Conservation (phyloP, 1,284 basidiomycete species). For the Anthracocystis panici-leucophaei region DNA sequence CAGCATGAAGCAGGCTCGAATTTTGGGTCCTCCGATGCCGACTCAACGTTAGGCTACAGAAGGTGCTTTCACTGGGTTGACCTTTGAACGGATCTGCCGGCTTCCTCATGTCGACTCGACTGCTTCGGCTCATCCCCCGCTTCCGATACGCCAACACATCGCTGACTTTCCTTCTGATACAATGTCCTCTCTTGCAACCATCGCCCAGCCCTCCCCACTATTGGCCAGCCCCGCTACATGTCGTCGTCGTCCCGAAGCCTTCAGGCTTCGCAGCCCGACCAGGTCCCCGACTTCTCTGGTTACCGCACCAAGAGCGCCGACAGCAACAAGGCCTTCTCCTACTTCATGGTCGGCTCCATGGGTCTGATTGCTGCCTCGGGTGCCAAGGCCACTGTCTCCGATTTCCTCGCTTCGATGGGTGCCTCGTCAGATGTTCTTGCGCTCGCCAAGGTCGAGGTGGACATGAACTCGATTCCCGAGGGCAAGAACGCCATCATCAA, state of each 20-base stretch:
- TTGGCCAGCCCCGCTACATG: conserved; percentile 59
- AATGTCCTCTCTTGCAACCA: background rate
- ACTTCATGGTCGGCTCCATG: conserved; percentile 97
- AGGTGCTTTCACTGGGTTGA: background rate
- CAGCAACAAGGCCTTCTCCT: conserved; percentile 86
- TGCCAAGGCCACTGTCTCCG: conserved; percentile 92
- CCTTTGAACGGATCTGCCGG: background rate
- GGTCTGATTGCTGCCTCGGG: conserved; percentile 93
- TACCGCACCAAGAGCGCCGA: conserved; percentile 81
- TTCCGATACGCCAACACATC: background rate
- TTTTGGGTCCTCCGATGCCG: background rate
- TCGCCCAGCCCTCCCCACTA: conserved; percentile 39
- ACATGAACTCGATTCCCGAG: conserved; percentile 90
- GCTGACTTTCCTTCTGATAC: background rate
- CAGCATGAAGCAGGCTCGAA: background rate
- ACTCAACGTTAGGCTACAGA: background rate
- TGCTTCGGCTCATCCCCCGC: background rate
- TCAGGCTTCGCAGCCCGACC: conserved; percentile 61
- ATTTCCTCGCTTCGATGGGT: conserved; percentile 94
- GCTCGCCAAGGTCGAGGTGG: conserved; percentile 97
- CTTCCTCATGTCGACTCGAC: background rate
- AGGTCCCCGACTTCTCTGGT: conserved; percentile 88
- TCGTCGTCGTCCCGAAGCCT: conserved; percentile 61
- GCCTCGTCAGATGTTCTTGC: conserved; percentile 98
- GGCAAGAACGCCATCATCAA: conserved; percentile 77